Evolutionary conservation across 352 stramenopile genomes (phyloP).

Genomic region (Phytophthora constricta): DNA sequence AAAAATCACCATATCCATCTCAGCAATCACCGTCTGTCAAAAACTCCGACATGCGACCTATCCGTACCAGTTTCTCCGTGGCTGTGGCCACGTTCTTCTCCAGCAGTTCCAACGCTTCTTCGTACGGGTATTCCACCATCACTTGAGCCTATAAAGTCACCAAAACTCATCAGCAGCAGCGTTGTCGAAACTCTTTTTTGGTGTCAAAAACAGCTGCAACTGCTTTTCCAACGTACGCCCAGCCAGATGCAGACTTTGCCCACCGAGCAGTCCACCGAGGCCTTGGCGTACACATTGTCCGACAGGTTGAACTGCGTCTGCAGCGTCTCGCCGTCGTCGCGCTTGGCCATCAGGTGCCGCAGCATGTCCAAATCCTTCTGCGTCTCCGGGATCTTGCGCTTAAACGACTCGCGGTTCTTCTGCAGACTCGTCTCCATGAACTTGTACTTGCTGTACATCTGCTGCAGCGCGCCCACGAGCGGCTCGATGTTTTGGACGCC

Average conservation of each 20-base stretch:
- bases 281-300: constrained; percentile 96
- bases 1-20: constrained; percentile 3
- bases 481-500: constrained; percentile 73
- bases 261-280: constrained; percentile 88
- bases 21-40: too few species aligned
- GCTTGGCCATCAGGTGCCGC: constrained; percentile 57
- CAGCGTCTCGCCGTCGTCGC: constrained; percentile 82
- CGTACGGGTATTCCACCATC: constrained; percentile 97
- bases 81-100: constrained; percentile 75
- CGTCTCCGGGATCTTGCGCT: constrained; percentile 93
- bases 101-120: constrained; percentile 94
- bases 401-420: constrained; percentile 88
- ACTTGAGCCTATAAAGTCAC: constrained; percentile 92
- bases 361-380: constrained; percentile 79
- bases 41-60: not conserved
- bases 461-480: constrained; percentile 80
- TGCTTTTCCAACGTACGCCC: constrained; percentile 56
- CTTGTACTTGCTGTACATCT: constrained; percentile 93
- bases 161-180: not conserved
- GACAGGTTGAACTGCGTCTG: constrained; percentile 94
- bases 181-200: not conserved
- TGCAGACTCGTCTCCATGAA: constrained; percentile 90
- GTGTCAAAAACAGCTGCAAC: not conserved
- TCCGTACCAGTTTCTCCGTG: constrained; percentile 69
- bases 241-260: constrained; percentile 97